These are phyloP conservation scores for Chlorella sp. DNA, from an alignment of 139 green algal species.

Conservation along the genomic window DNA sequence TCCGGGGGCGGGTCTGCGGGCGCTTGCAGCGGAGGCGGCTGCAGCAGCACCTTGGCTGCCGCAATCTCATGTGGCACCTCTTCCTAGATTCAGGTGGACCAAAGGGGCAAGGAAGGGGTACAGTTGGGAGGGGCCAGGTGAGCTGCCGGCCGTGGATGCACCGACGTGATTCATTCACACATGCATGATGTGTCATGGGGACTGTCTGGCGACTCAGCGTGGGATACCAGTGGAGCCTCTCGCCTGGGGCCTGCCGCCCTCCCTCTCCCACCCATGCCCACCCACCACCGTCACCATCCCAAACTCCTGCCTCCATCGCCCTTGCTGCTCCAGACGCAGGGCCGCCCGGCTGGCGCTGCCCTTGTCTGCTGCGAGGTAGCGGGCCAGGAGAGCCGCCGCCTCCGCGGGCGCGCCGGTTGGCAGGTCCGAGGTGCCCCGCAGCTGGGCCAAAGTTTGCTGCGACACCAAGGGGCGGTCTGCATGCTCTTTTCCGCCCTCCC, in stretches of 20 bases:
- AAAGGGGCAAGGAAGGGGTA: neutral
- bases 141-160: neutral
- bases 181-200: too few species aligned
- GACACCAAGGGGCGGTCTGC: neutral
- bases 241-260: neutral
- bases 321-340: constrained; percentile 6
- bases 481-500: neutral
- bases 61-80: constrained; percentile 24
- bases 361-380: constrained; percentile 10
- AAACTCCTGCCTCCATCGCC: neutral
- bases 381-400: neutral
- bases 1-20: neutral
- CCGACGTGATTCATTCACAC: neutral
- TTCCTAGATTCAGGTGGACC: neutral
- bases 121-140: neutral
- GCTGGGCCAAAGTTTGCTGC: neutral
- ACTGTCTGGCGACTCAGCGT: neutral
- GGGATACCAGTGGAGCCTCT: neutral
- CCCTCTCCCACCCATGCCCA: too few species aligned
- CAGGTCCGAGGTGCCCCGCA: neutral
- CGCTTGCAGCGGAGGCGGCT: neutral
- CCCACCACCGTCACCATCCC: neutral
- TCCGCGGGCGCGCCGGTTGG: neutral
- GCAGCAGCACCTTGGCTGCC: constrained; percentile 26
- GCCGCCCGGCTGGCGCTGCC: neutral